A percentile compares a stretch with the other conserved stretches of the same genome.
Evolutionary conservation across 2,329 filamentous ascomycete species (phyloP).

Genomic region (Hypoxylon rubiginosum): DNA sequence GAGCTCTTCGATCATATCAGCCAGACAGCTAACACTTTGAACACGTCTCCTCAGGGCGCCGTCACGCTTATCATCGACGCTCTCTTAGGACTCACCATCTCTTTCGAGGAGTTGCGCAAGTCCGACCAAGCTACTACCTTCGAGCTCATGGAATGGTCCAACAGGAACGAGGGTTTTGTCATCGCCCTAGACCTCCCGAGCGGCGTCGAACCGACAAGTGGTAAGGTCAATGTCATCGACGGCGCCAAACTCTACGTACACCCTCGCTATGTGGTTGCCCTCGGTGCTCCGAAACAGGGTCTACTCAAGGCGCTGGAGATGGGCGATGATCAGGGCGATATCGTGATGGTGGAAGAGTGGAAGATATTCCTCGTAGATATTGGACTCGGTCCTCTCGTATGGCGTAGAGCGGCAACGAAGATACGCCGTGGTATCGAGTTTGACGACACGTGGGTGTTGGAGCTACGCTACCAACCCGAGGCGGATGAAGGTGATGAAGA

Average conservation of each 20-base stretch:
- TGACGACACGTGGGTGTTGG: constrained; percentile 86
- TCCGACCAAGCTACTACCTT: constrained; percentile 87
- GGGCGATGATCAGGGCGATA: constrained; percentile 64
- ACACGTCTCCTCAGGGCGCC: constrained; percentile 46
- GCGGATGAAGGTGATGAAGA: constrained; percentile 15
- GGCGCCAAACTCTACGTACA: constrained; percentile 84
- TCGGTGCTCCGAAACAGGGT: constrained; percentile 89
- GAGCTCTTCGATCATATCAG: constrained; percentile 73
- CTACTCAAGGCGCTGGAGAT: constrained; percentile 81
- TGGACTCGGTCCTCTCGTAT: constrained; percentile 84
- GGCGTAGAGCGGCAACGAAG: constrained; percentile 86
- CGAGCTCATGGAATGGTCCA: constrained; percentile 93
- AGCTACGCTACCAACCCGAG: constrained; percentile 66
- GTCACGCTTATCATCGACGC: constrained; percentile 75
- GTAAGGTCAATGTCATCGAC: constrained; percentile 75
- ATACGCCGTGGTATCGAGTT: constrained; percentile 89
- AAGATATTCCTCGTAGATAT: constrained; percentile 88
- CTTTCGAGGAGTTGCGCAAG: constrained; percentile 88
- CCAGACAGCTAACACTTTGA: constrained; percentile 56
- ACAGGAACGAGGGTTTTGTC: constrained; percentile 84
- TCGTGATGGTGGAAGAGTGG: constrained; percentile 73
- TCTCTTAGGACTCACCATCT: constrained; percentile 85
- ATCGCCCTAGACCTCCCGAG: constrained; percentile 93
- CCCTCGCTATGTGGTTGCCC: constrained; percentile 84
- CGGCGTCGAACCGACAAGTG: constrained; percentile 84